A percentile compares a stretch with the other conserved stretches of the same genome.
These are phyloP conservation scores for Alternaria sp. DNA, from an alignment of 2,329 filamentous ascomycete genomes.

Conservation along the genomic window DNA sequence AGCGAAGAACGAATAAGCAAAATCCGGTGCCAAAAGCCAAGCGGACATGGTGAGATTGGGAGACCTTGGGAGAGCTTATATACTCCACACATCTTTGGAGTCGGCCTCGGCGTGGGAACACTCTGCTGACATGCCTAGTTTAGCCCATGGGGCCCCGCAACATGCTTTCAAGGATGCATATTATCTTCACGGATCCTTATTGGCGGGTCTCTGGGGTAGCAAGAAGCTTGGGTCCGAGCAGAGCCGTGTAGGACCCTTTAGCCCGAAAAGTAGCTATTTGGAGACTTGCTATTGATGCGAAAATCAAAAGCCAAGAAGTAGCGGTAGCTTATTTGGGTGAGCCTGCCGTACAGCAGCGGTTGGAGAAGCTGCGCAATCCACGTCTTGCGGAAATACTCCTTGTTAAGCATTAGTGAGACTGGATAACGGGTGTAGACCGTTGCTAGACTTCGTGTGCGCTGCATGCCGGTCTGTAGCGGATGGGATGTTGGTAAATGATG, in stretches of 20 bases:
- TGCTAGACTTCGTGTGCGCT: background rate
- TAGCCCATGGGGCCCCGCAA: constrained; percentile 33
- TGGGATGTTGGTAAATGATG: background rate
- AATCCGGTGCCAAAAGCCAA: constrained; percentile 13
- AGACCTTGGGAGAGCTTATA: constrained; percentile 21
- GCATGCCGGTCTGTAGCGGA: background rate
- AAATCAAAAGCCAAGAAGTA: background rate
- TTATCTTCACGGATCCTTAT: constrained; percentile 17
- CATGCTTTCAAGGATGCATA: constrained; percentile 26
- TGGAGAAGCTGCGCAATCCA: background rate
- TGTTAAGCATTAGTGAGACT: constrained; percentile 1
- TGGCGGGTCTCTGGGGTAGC: constrained; percentile 21
- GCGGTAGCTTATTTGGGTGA: background rate
- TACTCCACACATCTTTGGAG: constrained; percentile 3
- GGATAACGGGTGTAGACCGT: background rate
- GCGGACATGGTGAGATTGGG: constrained; percentile 3
- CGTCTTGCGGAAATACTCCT: constrained; percentile 8
- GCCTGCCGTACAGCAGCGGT: background rate
- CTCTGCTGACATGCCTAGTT: constrained; percentile 8
- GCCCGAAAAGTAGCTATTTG: constrained; percentile 7
- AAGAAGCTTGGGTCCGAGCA: constrained; percentile 6
- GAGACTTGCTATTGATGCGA: constrained; percentile 21
- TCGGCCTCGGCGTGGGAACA: constrained; percentile 17
- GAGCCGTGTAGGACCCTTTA: constrained; percentile 6
- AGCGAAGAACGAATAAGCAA: constrained; percentile 22